Evolutionary conservation across 352 stramenopile species (phyloP).

Genomic region (Pythium aquatile): DNA sequence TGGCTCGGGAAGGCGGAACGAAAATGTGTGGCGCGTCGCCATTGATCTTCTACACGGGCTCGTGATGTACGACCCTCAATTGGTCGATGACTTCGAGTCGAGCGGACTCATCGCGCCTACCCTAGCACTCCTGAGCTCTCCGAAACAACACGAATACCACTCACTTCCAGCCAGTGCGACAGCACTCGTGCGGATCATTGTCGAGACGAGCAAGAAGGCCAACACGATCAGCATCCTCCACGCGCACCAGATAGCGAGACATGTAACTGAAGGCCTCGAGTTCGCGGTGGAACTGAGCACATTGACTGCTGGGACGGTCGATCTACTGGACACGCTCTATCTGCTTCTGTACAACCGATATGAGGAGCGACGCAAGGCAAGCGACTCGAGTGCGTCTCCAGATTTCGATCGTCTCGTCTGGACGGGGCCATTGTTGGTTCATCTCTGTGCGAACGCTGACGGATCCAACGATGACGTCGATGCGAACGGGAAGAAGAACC

Average conservation of each 20-base stretch:
- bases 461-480: background rate
- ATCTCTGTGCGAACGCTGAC: constrained; percentile 11
- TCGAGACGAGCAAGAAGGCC: constrained; percentile 14
- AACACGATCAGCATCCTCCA: constrained; percentile 11
- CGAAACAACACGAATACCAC: constrained; percentile 19
- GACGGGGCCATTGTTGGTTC: constrained; percentile 9
- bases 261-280: constrained; percentile 13
- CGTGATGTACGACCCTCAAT: constrained; percentile 29
- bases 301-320: constrained; percentile 1
- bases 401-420: constrained; percentile 19
- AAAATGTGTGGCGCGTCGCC: constrained; percentile 51
- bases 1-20: constrained; percentile 15
- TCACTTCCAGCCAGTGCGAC: constrained; percentile 15
- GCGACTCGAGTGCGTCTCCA: background rate
- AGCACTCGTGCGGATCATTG: constrained; percentile 11
- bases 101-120: constrained; percentile 28
- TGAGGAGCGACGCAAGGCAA: constrained; percentile 19
- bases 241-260: background rate
- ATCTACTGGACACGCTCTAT: constrained; percentile 24
- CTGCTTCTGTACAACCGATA: constrained; percentile 20
- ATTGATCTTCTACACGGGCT: constrained; percentile 51
- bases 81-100: constrained; percentile 27
- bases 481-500: background rate
- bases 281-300: constrained; percentile 19
- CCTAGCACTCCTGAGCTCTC: constrained; percentile 35